Conservation (phyloP, 805 yeast genomes). For the Wickerhamomyces canadensis region DNA sequence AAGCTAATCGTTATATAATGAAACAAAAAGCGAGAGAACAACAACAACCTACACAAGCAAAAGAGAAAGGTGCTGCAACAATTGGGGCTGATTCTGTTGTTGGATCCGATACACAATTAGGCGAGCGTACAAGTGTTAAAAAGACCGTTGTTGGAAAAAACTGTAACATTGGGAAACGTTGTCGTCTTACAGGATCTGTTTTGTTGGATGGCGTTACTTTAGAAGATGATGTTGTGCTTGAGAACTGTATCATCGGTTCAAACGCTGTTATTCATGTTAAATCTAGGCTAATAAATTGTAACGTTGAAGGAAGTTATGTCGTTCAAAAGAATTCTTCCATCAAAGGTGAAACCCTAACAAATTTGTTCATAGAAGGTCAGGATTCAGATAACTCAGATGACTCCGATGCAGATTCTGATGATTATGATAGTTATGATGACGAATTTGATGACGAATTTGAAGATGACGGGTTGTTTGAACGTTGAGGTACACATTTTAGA, state of each 20-base stretch:
- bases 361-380: constrained; percentile 24
- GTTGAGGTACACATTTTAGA: too few species aligned
- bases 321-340: constrained; percentile 49
- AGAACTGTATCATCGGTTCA: constrained; percentile 83
- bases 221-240: constrained; percentile 70
- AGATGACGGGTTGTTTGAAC: constrained; percentile 62
- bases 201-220: constrained; percentile 63
- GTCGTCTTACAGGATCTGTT: constrained; percentile 84
- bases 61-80: constrained; percentile 58
- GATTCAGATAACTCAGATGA: constrained; percentile 17
- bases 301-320: constrained; percentile 73
- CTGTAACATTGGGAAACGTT: constrained; percentile 77
- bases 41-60: constrained; percentile 24
- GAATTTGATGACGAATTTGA: constrained; percentile 38
- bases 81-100: constrained; percentile 85
- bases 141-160: constrained; percentile 72
- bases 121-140: constrained; percentile 83
- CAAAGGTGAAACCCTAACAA: constrained; percentile 55
- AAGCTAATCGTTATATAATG: constrained; percentile 78
- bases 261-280: constrained; percentile 59
- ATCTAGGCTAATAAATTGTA: constrained; percentile 69
- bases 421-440: constrained; percentile 32
- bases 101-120: constrained; percentile 61
- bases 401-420: constrained; percentile 23
- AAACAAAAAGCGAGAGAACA: constrained; percentile 49